These are phyloP conservation scores for Pseudogymnoascus sp. DNA, from an alignment of 2,329 filamentous ascomycete genomes.

Conservation along the genomic window DNA sequence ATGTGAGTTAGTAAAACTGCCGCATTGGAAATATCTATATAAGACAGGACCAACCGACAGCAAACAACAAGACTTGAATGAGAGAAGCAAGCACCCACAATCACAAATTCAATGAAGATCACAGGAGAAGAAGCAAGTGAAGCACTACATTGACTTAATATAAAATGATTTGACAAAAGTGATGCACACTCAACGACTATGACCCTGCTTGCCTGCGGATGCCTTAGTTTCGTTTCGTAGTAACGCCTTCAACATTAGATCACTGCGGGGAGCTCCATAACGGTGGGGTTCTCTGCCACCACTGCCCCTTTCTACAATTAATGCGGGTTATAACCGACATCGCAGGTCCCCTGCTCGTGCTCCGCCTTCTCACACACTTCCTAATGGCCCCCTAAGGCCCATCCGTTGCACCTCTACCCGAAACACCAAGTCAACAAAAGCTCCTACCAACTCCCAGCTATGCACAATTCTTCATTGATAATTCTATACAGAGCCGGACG, in stretches of 20 bases:
- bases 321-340: not conserved
- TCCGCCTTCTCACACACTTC: not conserved
- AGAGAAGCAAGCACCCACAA: not conserved
- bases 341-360: not conserved
- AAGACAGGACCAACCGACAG: not conserved
- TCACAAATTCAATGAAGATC: not conserved
- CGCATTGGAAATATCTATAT: not conserved
- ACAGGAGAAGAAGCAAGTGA: not conserved
- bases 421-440: slow-evolving; percentile 3
- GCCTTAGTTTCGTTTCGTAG: not conserved
- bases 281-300: not conserved
- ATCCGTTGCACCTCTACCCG: not conserved
- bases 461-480: slow-evolving; percentile 1
- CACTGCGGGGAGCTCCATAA: not conserved
- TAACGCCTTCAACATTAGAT: not conserved
- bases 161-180: not conserved
- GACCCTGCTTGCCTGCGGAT: not conserved
- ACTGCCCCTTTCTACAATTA: not conserved
- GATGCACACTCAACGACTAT: slow-evolving; percentile 4
- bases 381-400: not conserved
- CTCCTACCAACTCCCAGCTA: slow-evolving; percentile 5
- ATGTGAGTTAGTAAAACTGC: not conserved
- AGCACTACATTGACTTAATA: slow-evolving; percentile 5
- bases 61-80: not conserved
- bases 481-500: not conserved